These are phyloP conservation scores for Nakazawaea pomicola DNA, from an alignment of 805 yeast genomes.

Conservation along the genomic window DNA sequence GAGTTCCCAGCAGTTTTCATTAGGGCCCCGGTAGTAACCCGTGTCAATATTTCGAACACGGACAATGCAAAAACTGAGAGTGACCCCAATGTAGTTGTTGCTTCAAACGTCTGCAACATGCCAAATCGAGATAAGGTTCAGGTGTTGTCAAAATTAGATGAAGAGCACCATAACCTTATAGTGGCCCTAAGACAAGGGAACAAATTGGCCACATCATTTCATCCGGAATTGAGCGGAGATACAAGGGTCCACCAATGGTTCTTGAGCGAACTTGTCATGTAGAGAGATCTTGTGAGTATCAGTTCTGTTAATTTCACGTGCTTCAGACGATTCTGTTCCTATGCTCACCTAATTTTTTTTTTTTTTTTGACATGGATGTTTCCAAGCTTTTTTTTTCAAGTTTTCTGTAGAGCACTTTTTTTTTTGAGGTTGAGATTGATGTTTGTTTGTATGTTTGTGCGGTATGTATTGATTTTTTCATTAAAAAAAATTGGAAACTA, in stretches of 20 bases:
- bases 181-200: conserved; percentile 73
- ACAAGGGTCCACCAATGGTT: conserved; percentile 68
- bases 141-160: conserved; percentile 34
- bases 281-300: background rate
- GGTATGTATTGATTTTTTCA: too few relatives aligned
- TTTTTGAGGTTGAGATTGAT: too few relatives aligned
- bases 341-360: background rate
- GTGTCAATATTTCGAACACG: conserved; percentile 16
- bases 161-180: conserved; percentile 32
- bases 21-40: conserved; percentile 65
- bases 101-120: background rate
- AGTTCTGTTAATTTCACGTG: too few relatives aligned
- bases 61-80: conserved; percentile 14
- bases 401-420: too few relatives aligned
- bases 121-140: conserved; percentile 28
- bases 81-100: background rate
- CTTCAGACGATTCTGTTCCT: too few relatives aligned
- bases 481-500: too few relatives aligned
- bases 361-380: conserved; percentile 4
- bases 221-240: conserved; percentile 67
- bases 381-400: too few relatives aligned
- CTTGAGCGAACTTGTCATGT: conserved; percentile 48
- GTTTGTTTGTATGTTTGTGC: too few relatives aligned
- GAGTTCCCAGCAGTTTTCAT: conserved; percentile 50
- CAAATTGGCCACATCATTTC: conserved; percentile 70